Base-by-base conservation (phyloP, 1,284 basidiomycete species). In the Fistulina hepatica region DNA sequence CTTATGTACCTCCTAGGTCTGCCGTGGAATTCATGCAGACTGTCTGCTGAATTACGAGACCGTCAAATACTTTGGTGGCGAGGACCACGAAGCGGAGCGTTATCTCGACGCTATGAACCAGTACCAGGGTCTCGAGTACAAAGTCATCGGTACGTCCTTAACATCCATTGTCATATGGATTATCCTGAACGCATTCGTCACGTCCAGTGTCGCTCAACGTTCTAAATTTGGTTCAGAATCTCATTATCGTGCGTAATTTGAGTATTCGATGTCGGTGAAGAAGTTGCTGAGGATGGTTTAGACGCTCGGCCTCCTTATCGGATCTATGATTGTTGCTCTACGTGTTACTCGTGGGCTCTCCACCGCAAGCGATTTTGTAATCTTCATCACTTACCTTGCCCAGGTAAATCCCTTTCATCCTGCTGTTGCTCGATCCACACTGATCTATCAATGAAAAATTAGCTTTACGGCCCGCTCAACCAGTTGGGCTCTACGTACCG, bases 31-130 rank as follows among this genome's bases (percentile, higher is more conserved):
- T 37, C 79, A 89, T 51, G 83, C 83, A 4, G 84, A 88, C 52
- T 78, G 75, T 49, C 60, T 85, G 31, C 68, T 90, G 50, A 82
- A 89, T 58, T 81, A 88, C 51, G 86, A 88, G 59, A 79, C 82
- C 9, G 81, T 90, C 46, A 86, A 86, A 55, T 86, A 85, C 58
- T 90, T 89, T 55, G 74, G 75, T 21, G 83, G 85, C 20, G 88
- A 93, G 56, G 66, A 73, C 22, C 81, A 86, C 52, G 89, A 92
- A 54, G 74, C 72, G 13, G 66, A 69, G 34, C 72, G 88, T 21
- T 90, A 91, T 53, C 58, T 67, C 9, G 67, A 76, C 15, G 82
- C 88, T 2, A 70, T 91, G 46, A 61, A 65, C n/a, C 69, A 80
- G 43, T 91, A 90, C 51, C 86, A 91, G 52, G 54, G 59, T 16